These are phyloP conservation scores for Odontarrhena argentea DNA, from an alignment of 345 rosid species.

Conservation along the genomic window DNA sequence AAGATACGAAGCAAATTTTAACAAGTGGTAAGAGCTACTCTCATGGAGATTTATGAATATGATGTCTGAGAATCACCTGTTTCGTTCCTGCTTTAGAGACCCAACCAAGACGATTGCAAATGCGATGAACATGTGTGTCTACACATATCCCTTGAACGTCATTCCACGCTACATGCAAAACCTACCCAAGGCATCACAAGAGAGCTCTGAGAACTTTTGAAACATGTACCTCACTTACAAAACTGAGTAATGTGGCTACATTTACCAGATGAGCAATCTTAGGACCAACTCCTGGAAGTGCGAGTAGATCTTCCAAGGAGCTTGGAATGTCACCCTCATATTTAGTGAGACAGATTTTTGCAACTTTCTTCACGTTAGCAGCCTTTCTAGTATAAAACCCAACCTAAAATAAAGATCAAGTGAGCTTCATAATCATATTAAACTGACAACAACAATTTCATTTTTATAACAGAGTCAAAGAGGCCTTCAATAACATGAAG, in stretches of 20 bases:
- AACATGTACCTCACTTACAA: constrained; percentile 1
- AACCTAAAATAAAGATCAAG: constrained; percentile 51
- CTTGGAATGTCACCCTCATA: constrained; percentile 87
- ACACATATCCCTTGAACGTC: constrained; percentile 92
- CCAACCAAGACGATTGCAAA: constrained; percentile 95
- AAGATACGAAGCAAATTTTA: background rate
- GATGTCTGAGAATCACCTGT: constrained; percentile 49
- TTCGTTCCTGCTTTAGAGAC: constrained; percentile 68
- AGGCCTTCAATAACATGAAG: constrained; percentile 3
- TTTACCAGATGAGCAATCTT: constrained; percentile 68
- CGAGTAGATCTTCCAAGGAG: constrained; percentile 78
- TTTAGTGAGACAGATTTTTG: constrained; percentile 71
- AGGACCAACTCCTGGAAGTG: constrained; percentile 96
- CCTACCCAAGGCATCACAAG: constrained; percentile 50
- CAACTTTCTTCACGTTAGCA: constrained; percentile 82
- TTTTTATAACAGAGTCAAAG: background rate
- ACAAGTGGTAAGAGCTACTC: background rate
- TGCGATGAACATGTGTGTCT: constrained; percentile 95
- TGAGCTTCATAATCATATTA: constrained; percentile 1
- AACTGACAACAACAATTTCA: constrained; percentile 6
- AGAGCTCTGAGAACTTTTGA: background rate
- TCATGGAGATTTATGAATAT: background rate
- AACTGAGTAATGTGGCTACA: background rate
- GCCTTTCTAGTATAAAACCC: constrained; percentile 97
- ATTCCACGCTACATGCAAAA: constrained; percentile 88